phyloP scores from a whole-genome alignment of 2,329 filamentous ascomycete genomes.

The Trichoderma asperellum region DNA sequence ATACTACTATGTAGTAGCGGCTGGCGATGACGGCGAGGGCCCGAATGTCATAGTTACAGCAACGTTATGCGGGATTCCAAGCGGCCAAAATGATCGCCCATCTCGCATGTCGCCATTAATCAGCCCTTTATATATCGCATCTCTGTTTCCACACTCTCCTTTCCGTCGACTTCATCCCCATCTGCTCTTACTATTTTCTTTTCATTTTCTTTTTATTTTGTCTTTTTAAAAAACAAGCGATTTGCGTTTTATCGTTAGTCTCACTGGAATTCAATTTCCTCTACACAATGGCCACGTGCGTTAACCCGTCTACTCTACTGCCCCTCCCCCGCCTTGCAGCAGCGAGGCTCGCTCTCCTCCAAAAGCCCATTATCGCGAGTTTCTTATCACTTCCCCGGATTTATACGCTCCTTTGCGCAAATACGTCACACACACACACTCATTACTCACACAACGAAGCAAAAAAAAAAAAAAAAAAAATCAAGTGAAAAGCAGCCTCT shows the following conservation, averaged over 20 bases:
- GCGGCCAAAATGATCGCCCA: not conserved
- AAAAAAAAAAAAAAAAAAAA: not conserved
- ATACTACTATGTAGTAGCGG: not conserved
- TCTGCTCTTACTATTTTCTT: not conserved
- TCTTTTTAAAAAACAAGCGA: not conserved
- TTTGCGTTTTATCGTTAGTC: not conserved
- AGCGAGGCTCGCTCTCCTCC: not conserved
- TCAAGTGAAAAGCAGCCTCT: not conserved
- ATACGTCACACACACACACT: not conserved
- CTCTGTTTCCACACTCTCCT: not conserved
- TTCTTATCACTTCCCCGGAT: not conserved
- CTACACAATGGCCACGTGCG: slow-evolving; percentile 33
- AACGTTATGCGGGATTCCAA: not conserved
- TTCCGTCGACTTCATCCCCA: not conserved
- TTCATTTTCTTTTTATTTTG: not conserved
- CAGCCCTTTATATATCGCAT: not conserved
- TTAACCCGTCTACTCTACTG: not conserved
- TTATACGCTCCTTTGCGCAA: not conserved
- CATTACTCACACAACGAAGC: not conserved
- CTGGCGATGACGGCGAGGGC: slow-evolving; percentile 8
- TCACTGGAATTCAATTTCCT: not conserved
- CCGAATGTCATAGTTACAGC: not conserved
- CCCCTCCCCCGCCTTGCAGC: slow-evolving; percentile 4
- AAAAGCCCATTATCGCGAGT: not conserved
- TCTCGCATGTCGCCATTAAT: not conserved